Evolutionary conservation across 805 yeast genomes (phyloP).

Genomic region (Yamadazyma tumulicola): DNA sequence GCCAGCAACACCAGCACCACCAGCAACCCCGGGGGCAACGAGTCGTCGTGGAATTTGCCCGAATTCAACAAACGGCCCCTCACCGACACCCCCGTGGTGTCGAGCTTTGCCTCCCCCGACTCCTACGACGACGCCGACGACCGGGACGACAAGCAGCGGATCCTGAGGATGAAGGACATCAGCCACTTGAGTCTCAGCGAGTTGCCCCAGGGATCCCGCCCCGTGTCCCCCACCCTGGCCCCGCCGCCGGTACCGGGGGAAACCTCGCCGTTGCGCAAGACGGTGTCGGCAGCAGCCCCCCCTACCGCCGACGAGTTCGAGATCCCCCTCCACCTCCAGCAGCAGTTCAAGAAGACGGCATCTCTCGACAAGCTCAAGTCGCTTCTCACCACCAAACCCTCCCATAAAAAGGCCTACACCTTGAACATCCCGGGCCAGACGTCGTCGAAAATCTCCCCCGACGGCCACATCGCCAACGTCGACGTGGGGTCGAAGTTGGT

Average conservation of each 20-base stretch:
- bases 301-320: constrained; percentile 16
- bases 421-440: constrained; percentile 92
- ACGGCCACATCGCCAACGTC: constrained; percentile 56
- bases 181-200: constrained; percentile 40
- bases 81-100: constrained; percentile 70
- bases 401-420: constrained; percentile 67
- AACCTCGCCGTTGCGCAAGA: constrained; percentile 4
- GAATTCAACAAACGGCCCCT: constrained; percentile 69
- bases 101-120: constrained; percentile 54
- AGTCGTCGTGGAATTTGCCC: too few relatives aligned
- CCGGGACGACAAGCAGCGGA: constrained; percentile 17
- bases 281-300: constrained; percentile 5
- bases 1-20: constrained; percentile 10
- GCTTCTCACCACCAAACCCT: constrained; percentile 34
- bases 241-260: not conserved
- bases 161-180: constrained; percentile 24
- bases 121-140: constrained; percentile 23
- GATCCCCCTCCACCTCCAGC: constrained; percentile 31
- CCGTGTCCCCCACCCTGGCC: constrained; percentile 18
- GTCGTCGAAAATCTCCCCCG: constrained; percentile 72
- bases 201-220: constrained; percentile 18
- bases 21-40: too few relatives aligned
- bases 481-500: constrained; percentile 84
- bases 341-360: constrained; percentile 38
- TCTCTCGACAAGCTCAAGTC: constrained; percentile 37